Conservation (phyloP, 73 alveolate species). For the Diophrys appendiculata region DNA sequence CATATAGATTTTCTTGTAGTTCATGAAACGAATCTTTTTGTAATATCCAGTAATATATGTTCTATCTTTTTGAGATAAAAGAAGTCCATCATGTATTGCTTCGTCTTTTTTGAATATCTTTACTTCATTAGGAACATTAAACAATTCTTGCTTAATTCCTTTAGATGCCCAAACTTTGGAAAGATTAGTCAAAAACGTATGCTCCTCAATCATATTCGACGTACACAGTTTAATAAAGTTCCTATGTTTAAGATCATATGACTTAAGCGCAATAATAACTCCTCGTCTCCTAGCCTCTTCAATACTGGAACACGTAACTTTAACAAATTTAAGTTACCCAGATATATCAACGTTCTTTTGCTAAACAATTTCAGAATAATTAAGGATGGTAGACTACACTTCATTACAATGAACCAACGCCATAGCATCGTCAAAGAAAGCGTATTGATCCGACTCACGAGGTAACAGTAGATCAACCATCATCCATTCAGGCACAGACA, state of each 20-base stretch:
- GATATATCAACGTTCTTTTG: constrained; percentile 1
- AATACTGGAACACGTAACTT: constrained; percentile 20
- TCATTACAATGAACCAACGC: constrained; percentile 23
- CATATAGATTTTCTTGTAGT: constrained; percentile 12
- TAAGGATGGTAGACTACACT: constrained; percentile 16
- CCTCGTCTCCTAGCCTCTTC: constrained; percentile 62
- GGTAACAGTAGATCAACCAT: constrained; percentile 19
- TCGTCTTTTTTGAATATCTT: background rate
- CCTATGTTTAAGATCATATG: constrained; percentile 5
- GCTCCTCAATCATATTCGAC: constrained; percentile 5
- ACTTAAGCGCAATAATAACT: constrained; percentile 16
- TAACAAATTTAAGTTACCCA: constrained; percentile 22
- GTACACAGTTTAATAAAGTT: background rate
- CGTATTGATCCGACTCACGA: constrained; percentile 1
- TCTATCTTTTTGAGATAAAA: background rate
- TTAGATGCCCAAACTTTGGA: background rate
- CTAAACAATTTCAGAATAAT: background rate
- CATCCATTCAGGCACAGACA: constrained; percentile 43
- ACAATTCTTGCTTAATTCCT: background rate
- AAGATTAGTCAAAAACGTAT: background rate
- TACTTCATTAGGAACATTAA: background rate
- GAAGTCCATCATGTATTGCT: constrained; percentile 10
- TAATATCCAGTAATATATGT: background rate
- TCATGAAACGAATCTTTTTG: constrained; percentile 5
- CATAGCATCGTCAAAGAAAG: constrained; percentile 8